Base-by-base conservation (phyloP, 495 filamentous ascomycete genomes). In the Pseudomonodictys pantanalensis region DNA sequence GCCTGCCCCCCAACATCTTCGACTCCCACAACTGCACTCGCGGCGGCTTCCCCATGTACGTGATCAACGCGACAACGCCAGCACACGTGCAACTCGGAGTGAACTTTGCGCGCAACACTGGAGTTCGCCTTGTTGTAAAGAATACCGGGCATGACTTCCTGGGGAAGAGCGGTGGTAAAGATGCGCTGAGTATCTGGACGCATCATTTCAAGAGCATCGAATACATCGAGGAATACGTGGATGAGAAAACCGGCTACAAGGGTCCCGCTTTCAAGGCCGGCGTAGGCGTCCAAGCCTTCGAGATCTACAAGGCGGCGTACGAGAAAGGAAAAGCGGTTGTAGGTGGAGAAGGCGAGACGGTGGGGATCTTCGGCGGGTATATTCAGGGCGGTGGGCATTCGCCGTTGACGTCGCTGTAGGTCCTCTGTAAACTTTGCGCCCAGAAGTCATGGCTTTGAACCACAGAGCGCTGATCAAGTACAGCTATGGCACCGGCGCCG, bases 121-220 rank as follows among this genome's bases (percentile, higher is more conserved):
- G 80, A 17, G 57, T 88, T 0, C 74, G 85, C 26, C 71, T 89
- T 1, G 74, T 84, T 0, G 76, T 88, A 52, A 87, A 86, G 73
- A 89, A 88, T 62, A 90, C 86, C 2, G 86, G 87, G 23, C 86
- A 88, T 32, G 61, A 64, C 29, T 64, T 64, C 23, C 43, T 64
- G 1, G 61, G 61, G 1, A 64, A 64, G 45, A 59, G 54, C 4
- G 49, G 54, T 15, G 61, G 61, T 6, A 44, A 48, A 26, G 61
- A 57, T 23, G 39, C 61, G 0, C 26, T 64, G 15, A 64, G 64
- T 33, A 64, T 67, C 38, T 67, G 64, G 64, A 67, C 64, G 20
- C 60, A 64, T 52, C 18, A 64, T 22, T 56, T 67, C 54, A 64
- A 64, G 44, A n/a, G 28, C 25, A 59, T 67, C 20, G 44, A 54